Evolutionary conservation across 257 asterid species (phyloP), one percentile per base, ranked within the genome.

Genomic region (Gentiana dahurica): DNA sequence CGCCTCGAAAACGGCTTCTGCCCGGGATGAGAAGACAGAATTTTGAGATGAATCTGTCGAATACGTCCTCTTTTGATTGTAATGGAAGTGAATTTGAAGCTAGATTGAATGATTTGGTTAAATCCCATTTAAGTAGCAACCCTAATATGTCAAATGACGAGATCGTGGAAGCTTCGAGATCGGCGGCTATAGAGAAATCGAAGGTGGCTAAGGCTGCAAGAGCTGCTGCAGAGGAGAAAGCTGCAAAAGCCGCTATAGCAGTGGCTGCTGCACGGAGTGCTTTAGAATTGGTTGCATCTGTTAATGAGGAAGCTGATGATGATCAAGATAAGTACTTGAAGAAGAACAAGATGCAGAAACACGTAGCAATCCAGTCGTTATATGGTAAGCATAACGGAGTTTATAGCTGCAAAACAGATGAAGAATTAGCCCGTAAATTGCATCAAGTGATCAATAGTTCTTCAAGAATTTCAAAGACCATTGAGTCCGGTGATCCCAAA

Each of bases 1-100:
- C 98, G 33, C 98, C 98, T 55, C 80, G 98, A 48, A 90, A 90
- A 72, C 82, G 98, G 39, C 93, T 87, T 60, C 76, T 90, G 37
- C 96, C 98, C 34, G 98, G 92, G 51, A 51, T 90, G 75, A 90
- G 84, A 81, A 80, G 89, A 62, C 95, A 87, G 78, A 84, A 61
- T 65, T 81, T 79, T 15, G 97, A 89, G 73, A 75, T 75, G 57
- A 80, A 72, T 72, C 72, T 75, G 53, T 79, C 83, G 12, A 53
- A 72, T 1, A 72, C 84, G 8, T 71, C 80, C 32, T 60, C 73
- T 39, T 63, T 75, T 59, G 50, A 37, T 59, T 52, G 63, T 56
- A 56, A 56, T n/a, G 74, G 60, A 57, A 71, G 54, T 35, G 81
- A 87, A 54, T 71, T 57, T 50, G 75, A 70, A 61, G 46, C 60